Percentiles rank a stretch among this genome's conserved stretches.
Evolutionary conservation across 495 filamentous ascomycete species (phyloP).

Genomic region (Tuber borchii): DNA sequence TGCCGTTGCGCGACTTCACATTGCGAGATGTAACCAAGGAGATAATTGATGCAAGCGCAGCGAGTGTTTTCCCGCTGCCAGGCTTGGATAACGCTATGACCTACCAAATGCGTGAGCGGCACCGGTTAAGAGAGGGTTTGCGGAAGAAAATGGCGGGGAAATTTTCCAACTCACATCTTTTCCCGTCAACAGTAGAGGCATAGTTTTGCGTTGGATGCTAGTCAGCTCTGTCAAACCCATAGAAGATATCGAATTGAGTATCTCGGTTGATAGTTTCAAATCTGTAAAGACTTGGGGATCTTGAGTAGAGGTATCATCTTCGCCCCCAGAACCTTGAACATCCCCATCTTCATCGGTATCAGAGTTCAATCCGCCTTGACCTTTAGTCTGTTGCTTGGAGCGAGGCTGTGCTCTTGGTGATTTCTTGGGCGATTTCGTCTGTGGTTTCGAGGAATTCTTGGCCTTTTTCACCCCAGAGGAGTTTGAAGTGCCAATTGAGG

Average conservation of each 20-base stretch:
- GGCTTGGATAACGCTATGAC: constrained; percentile 31
- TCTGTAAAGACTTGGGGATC: constrained; percentile 21
- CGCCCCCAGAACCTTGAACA: constrained; percentile 4
- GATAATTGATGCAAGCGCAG: constrained; percentile 30
- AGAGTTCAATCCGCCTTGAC: constrained; percentile 4
- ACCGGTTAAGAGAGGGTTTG: background rate
- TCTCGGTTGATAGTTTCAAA: constrained; percentile 22
- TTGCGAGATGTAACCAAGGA: constrained; percentile 28
- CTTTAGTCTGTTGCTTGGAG: background rate
- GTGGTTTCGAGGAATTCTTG: background rate
- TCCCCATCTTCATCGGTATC: constrained; percentile 13
- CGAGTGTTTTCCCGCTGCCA: constrained; percentile 32
- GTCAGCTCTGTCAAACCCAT: constrained; percentile 31
- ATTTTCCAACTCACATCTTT: constrained; percentile 33
- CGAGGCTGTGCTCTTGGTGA: constrained; percentile 13
- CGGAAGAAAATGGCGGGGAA: constrained; percentile 2
- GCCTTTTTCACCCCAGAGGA: constrained; percentile 11
- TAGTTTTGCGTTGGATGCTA: constrained; percentile 25
- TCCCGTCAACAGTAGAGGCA: constrained; percentile 26
- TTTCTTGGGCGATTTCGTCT: background rate
- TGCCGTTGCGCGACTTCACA: constrained; percentile 54
- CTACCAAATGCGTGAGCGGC: constrained; percentile 21
- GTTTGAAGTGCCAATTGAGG: constrained; percentile 16
- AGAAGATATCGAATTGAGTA: constrained; percentile 24
- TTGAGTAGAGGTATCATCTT: constrained; percentile 8